phyloP scores from a whole-genome alignment of 305 asterid species.

The Fraxinus floribunda region DNA sequence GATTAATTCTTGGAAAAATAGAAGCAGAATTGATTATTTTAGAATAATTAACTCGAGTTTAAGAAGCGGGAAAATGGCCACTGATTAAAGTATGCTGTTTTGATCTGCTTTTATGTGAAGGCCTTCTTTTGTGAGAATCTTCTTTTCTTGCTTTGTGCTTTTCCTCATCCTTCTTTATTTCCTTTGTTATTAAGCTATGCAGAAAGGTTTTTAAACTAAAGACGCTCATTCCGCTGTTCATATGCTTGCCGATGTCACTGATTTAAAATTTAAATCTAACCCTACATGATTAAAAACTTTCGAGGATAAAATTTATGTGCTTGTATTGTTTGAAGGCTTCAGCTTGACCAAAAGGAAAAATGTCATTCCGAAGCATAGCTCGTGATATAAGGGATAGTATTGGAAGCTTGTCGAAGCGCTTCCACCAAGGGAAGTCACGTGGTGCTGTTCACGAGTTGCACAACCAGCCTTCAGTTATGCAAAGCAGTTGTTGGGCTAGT shows the following conservation, averaged over 20 bases:
- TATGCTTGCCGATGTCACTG: conserved; percentile 27
- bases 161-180: conserved; percentile 40
- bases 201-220: conserved; percentile 29
- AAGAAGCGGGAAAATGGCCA: conserved; percentile 34
- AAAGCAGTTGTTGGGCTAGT: conserved; percentile 83
- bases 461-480: conserved; percentile 55
- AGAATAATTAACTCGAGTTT: conserved; percentile 16
- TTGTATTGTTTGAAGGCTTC: conserved; percentile 26
- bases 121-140: conserved; percentile 61
- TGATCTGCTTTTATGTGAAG: conserved; percentile 53
- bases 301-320: conserved; percentile 4
- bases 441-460: conserved; percentile 77
- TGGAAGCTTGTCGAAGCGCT: conserved; percentile 75
- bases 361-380: conserved; percentile 85
- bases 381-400: conserved; percentile 80
- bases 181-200: conserved; percentile 58
- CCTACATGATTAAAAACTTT: neutral
- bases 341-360: conserved; percentile 18
- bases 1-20: neutral
- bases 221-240: conserved; percentile 24
- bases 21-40: conserved; percentile 15
- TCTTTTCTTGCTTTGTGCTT: conserved; percentile 75
- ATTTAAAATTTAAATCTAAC: conserved; percentile 24
- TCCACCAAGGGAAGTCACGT: conserved; percentile 61
- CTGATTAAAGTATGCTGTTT: conserved; percentile 35